phyloP scores from a whole-genome alignment of 495 filamentous ascomycete species.

The Penicillium verhagenii region DNA sequence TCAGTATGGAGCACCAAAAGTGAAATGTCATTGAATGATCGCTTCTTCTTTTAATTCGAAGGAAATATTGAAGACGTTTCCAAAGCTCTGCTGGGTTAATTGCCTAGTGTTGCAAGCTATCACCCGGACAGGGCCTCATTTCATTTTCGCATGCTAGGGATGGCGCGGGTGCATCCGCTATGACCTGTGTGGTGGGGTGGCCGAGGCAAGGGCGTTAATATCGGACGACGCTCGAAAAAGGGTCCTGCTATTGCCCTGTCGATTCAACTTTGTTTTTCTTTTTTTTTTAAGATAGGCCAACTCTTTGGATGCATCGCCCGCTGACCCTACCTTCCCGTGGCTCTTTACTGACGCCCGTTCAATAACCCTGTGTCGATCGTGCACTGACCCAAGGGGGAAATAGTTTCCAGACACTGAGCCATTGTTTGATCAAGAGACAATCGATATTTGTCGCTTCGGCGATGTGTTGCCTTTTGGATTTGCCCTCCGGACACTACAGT shows the following conservation, averaged over 20 bases:
- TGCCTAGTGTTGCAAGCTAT: neutral
- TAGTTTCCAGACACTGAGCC: neutral
- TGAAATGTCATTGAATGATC: neutral
- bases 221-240: neutral
- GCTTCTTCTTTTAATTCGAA: too few species aligned
- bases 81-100: neutral
- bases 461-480: neutral
- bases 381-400: constrained; percentile 3
- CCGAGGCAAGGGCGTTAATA: constrained; percentile 16
- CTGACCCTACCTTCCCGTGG: neutral
- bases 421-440: neutral
- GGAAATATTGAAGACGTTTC: neutral
- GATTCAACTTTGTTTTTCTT: constrained; percentile 4
- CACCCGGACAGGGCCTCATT: neutral
- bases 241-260: neutral
- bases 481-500: too few species aligned
- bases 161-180: constrained; percentile 3
- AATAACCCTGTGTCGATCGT: constrained; percentile 8
- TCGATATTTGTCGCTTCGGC: neutral
- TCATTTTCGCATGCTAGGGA: constrained; percentile 16
- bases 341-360: constrained; percentile 1
- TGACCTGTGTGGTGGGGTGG: constrained; percentile 1
- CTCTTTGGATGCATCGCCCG: neutral
- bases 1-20: too few species aligned
- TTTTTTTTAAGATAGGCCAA: neutral